A percentile compares a stretch with the other conserved stretches of the same genome.
phyloP scores from a whole-genome alignment of 768 basidiomycete genomes.

The Suillus decipiens region DNA sequence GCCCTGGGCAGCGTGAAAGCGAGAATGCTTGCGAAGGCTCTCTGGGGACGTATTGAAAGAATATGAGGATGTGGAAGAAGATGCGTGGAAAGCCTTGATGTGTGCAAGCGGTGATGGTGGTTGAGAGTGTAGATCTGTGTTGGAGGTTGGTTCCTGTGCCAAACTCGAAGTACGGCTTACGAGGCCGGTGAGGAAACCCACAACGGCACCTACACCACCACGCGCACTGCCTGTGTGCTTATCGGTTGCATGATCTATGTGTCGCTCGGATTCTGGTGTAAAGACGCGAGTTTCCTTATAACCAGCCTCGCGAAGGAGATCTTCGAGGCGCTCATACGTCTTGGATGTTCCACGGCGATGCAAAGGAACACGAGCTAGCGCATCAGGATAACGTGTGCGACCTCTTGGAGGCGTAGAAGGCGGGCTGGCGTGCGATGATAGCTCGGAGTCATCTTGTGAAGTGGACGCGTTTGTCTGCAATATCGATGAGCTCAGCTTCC shows the following conservation, averaged over 20 bases:
- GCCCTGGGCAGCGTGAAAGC: conserved; percentile 3
- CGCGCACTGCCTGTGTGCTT: conserved; percentile 40
- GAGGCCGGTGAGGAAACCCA: conserved; percentile 66
- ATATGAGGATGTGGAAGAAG: conserved; percentile 19
- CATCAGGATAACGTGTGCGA: conserved; percentile 56
- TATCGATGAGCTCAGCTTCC: neutral
- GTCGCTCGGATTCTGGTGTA: conserved; percentile 77
- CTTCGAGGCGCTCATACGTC: conserved; percentile 83
- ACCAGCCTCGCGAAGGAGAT: conserved; percentile 83
- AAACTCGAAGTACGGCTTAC: conserved; percentile 37
- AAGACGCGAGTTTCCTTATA: conserved; percentile 92
- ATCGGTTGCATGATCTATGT: conserved; percentile 22
- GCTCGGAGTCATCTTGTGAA: conserved; percentile 7
- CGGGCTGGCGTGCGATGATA: conserved; percentile 21
- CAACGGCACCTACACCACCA: conserved; percentile 52
- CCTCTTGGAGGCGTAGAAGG: conserved; percentile 45
- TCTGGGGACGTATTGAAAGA: conserved; percentile 23
- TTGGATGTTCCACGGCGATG: conserved; percentile 79
- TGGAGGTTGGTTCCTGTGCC: conserved; percentile 20
- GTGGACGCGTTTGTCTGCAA: conserved; percentile 1
- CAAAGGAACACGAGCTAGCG: conserved; percentile 67
- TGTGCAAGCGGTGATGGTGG: conserved; percentile 30
- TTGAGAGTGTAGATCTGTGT: conserved; percentile 19
- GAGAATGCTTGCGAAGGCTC: conserved; percentile 17
- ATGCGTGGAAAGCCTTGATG: conserved; percentile 12